phyloP scores from a whole-genome alignment of 2,329 filamentous ascomycete genomes.

The Colletotrichum neosansevieriae region DNA sequence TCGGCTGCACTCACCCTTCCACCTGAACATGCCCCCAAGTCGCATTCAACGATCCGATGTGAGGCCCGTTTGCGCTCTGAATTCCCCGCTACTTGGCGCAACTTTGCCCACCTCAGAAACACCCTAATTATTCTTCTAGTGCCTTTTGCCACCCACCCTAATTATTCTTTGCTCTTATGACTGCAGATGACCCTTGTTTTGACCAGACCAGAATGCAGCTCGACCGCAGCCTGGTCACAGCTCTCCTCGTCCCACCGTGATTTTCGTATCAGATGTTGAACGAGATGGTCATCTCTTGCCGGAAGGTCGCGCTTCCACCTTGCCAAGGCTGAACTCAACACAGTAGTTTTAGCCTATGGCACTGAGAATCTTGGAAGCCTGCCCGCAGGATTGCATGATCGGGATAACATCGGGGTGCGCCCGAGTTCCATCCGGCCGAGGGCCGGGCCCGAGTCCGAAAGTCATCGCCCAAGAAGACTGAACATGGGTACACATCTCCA shows the following conservation, averaged over 20 bases:
- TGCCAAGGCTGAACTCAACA: conserved; percentile 19
- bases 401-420: no score
- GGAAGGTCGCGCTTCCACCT: conserved; percentile 17
- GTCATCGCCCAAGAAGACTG: no score
- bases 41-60: conserved; percentile 16
- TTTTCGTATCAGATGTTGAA: conserved; percentile 24
- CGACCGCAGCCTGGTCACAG: conserved; percentile 8
- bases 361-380: background rate
- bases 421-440: no score
- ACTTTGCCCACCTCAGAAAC: conserved; percentile 16
- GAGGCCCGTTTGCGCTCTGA: conserved; percentile 20
- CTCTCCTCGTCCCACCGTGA: conserved; percentile 10
- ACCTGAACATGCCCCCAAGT: background rate
- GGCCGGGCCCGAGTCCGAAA: no score
- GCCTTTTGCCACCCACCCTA: no score
- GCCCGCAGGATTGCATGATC: no score
- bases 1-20: conserved; percentile 25
- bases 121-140: no score
- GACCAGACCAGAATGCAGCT: background rate
- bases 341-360: conserved; percentile 7
- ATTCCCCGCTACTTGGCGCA: conserved; percentile 10
- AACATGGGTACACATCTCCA: no score
- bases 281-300: conserved; percentile 27
- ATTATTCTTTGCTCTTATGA: background rate
- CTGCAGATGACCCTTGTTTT: conserved; percentile 14